Evolutionary conservation across 345 rosid genomes (phyloP).

Genomic region (Salix exigua): DNA sequence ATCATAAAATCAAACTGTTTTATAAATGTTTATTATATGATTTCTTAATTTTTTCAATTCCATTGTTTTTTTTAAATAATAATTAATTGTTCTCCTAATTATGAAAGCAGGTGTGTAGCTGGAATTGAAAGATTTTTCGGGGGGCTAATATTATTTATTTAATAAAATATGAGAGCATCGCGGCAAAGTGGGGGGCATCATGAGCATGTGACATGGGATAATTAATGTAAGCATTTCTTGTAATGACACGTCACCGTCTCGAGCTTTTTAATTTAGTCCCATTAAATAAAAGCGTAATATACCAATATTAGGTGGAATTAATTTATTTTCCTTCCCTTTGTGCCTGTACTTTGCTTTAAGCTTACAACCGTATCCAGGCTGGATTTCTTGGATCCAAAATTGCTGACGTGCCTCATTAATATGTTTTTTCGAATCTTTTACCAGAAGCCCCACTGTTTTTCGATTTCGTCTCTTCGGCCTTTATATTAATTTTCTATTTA

Average conservation of each 20-base stretch:
- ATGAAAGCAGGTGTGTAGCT: no score
- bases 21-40: no score
- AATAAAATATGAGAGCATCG: not conserved
- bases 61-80: no score
- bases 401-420: no score
- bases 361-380: slow-evolving; percentile 13
- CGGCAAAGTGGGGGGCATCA: not conserved
- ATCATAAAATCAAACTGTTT: no score
- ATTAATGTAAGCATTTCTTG: not conserved
- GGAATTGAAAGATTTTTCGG: no score
- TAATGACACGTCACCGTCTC: not conserved
- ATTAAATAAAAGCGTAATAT: not conserved
- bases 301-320: no score
- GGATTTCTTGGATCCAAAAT: slow-evolving; percentile 6
- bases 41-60: no score
- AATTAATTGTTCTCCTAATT: no score
- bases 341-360: not conserved
- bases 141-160: no score
- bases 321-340: not conserved
- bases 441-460: not conserved
- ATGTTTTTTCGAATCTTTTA: not conserved
- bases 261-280: slow-evolving; percentile 1
- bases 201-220: not conserved
- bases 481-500: no score
- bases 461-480: no score